Evolutionary conservation across 2,329 filamentous ascomycete species (phyloP).

Genomic region (Colletotrichum somersetense): DNA sequence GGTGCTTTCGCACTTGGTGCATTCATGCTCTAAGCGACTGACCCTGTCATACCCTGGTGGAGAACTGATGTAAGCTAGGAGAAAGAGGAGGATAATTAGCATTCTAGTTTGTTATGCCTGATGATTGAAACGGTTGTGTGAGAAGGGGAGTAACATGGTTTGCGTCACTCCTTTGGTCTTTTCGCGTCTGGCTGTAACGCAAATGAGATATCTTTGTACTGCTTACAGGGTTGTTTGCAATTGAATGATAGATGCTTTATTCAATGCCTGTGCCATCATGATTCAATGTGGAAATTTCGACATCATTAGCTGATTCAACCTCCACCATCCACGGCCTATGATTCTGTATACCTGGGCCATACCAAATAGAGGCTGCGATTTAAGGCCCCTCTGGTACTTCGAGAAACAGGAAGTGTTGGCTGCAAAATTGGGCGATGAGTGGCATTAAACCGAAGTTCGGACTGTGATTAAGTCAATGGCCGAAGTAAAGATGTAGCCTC

Average conservation of each 20-base stretch:
- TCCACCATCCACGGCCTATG: too few relatives aligned
- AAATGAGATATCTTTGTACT: constrained; percentile 29
- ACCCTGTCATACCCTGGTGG: neutral
- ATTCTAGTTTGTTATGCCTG: constrained; percentile 36
- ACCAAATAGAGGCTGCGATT: constrained; percentile 61
- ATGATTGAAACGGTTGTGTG: constrained; percentile 31
- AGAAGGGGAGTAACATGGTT: constrained; percentile 30
- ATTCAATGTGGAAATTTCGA: neutral
- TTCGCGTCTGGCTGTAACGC: constrained; percentile 16
- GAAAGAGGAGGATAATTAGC: constrained; percentile 37
- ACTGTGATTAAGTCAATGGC: constrained; percentile 39
- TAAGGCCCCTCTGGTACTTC: constrained; percentile 42
- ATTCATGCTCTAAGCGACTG: constrained; percentile 39
- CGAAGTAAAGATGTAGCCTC: constrained; percentile 41
- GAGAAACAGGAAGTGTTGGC: too few relatives aligned
- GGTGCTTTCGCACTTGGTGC: constrained; percentile 38
- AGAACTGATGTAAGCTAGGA: constrained; percentile 22
- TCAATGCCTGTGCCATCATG: neutral
- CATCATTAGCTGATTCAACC: too few relatives aligned
- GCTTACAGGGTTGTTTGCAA: constrained; percentile 27
- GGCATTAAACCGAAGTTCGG: constrained; percentile 21
- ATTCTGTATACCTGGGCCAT: too few relatives aligned
- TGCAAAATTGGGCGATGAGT: neutral
- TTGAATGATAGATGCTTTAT: constrained; percentile 32
- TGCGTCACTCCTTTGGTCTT: constrained; percentile 36